Conservation (phyloP, 768 basidiomycete species). For the Myochromella boudieri region DNA sequence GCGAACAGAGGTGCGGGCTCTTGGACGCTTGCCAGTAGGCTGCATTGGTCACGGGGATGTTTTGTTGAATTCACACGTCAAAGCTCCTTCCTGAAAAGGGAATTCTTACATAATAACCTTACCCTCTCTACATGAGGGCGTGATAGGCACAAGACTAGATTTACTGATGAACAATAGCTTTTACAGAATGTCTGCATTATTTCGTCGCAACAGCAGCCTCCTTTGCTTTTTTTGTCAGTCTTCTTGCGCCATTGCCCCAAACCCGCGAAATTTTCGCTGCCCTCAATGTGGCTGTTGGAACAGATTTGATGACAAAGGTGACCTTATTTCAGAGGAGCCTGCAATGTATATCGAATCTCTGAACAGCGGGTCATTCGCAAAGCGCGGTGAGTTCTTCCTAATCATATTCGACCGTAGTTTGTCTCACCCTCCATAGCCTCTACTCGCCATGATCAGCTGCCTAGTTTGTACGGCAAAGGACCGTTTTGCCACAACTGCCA, state of each 20-base stretch:
- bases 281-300: conserved; percentile 73
- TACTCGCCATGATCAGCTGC: conserved; percentile 67
- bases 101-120: not conserved
- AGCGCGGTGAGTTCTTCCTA: conserved; percentile 52
- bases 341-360: conserved; percentile 83
- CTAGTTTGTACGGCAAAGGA: conserved; percentile 54
- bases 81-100: not conserved
- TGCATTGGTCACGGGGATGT: too few relatives aligned
- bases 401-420: not conserved
- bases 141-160: not conserved
- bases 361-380: conserved; percentile 69
- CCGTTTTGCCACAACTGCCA: conserved; percentile 88
- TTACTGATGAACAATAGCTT: too few relatives aligned
- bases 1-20: too few relatives aligned
- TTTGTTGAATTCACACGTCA: too few relatives aligned
- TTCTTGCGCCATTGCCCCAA: conserved; percentile 36
- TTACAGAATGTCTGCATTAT: conserved; percentile 48
- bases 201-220: conserved; percentile 49
- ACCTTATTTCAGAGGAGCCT: conserved; percentile 83
- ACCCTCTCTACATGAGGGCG: not conserved
- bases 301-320: conserved; percentile 65
- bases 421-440: conserved; percentile 44
- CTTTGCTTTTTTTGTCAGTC: conserved; percentile 78
- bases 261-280: conserved; percentile 64
- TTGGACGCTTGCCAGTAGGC: too few relatives aligned